Conservation (phyloP, 2,329 filamentous ascomycete genomes). For the Pseudocercospora vitis region DNA sequence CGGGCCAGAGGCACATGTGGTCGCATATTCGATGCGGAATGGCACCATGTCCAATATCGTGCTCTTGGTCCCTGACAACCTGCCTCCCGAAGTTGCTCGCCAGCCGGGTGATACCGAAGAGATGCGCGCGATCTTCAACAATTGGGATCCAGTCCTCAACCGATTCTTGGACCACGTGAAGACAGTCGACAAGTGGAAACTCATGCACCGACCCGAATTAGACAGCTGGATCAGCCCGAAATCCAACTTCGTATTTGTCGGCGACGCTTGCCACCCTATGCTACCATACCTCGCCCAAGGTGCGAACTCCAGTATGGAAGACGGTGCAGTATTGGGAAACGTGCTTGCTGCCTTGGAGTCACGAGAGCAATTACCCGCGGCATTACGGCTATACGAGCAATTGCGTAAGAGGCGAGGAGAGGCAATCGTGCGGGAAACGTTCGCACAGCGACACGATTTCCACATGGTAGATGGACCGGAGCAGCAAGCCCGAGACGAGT, state of each 20-base stretch:
- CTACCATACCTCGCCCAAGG: constrained; percentile 57
- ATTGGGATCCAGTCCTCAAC: constrained; percentile 63
- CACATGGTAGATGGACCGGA: constrained; percentile 53
- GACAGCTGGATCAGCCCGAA: constrained; percentile 56
- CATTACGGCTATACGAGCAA: constrained; percentile 48
- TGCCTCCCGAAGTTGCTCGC: constrained; percentile 56
- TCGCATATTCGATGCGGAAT: constrained; percentile 61
- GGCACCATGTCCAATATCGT: constrained; percentile 66
- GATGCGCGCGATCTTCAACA: constrained; percentile 59
- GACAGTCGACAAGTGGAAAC: constrained; percentile 66
- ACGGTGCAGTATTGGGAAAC: constrained; percentile 64
- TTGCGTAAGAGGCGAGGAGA: constrained; percentile 52
- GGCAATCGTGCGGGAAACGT: constrained; percentile 62
- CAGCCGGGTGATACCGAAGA: constrained; percentile 58
- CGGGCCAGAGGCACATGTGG: constrained; percentile 61
- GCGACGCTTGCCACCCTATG: constrained; percentile 58
- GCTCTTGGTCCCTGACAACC: constrained; percentile 63
- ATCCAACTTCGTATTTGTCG: constrained; percentile 53
- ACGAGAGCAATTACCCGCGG: constrained; percentile 42
- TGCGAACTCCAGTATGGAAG: constrained; percentile 67
- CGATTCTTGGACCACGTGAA: constrained; percentile 54
- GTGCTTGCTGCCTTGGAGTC: constrained; percentile 54
- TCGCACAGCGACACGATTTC: constrained; percentile 49
- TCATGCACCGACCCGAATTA: constrained; percentile 60
- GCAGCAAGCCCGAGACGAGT: constrained; percentile 57